Conservation (phyloP, 257 asterid genomes). For the Nicotiana noctiflora region DNA sequence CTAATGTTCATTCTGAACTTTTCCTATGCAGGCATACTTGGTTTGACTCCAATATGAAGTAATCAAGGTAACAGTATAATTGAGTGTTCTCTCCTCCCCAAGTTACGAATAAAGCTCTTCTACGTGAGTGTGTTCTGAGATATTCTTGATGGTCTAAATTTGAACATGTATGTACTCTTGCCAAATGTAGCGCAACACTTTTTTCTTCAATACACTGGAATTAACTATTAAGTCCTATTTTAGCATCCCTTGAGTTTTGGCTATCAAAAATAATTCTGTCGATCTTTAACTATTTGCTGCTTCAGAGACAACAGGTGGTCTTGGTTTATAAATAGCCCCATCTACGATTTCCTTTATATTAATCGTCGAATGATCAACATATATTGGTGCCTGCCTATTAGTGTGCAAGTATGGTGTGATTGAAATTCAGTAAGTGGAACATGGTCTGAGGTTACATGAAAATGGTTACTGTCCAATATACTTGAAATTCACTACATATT, state of each 20-base stretch:
- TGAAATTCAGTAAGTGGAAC: no score
- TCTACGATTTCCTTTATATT: no score
- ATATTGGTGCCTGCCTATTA: no score
- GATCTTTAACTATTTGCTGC: no score
- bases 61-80: not conserved
- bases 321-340: no score
- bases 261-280: not conserved
- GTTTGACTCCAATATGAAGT: slow-evolving; percentile 65
- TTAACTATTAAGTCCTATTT: not conserved
- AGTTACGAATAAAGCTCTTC: not conserved
- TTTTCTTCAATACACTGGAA: not conserved
- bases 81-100: not conserved
- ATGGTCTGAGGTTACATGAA: no score
- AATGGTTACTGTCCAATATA: no score
- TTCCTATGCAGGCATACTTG: slow-evolving; percentile 61
- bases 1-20: not conserved
- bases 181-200: not conserved
- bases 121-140: not conserved
- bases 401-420: no score
- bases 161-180: slow-evolving; percentile 7
- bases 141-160: not conserved
- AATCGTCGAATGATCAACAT: no score
- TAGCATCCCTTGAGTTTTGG: not conserved
- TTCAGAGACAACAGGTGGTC: no score
- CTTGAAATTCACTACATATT: no score